These are phyloP conservation scores for Hygrocybe coccinea DNA, from an alignment of 768 basidiomycete genomes.

Conservation along the genomic window DNA sequence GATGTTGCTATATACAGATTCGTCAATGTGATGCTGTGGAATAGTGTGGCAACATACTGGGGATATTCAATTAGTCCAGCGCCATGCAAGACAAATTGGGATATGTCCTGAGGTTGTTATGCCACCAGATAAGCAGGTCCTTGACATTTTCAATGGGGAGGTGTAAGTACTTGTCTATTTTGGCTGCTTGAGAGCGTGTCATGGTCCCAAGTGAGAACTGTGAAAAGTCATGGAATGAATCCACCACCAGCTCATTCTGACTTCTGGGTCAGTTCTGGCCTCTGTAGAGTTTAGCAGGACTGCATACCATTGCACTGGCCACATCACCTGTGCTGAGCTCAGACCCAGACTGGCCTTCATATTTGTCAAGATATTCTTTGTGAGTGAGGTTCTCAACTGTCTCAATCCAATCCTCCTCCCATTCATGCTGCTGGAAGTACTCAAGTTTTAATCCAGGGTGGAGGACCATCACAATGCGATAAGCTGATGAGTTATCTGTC, in stretches of 20 bases:
- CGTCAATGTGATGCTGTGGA: too few species aligned
- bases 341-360: not conserved
- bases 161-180: constrained; percentile 16
- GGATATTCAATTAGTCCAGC: constrained; percentile 19
- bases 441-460: constrained; percentile 27
- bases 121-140: constrained; percentile 24
- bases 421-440: constrained; percentile 24
- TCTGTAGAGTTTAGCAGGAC: not conserved
- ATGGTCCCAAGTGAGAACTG: not conserved
- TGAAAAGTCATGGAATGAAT: not conserved
- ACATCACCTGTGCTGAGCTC: not conserved
- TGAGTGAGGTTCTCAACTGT: constrained; percentile 14
- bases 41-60: not conserved
- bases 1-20: constrained; percentile 17
- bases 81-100: constrained; percentile 26
- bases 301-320: not conserved
- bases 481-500: constrained; percentile 32
- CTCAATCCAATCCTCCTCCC: constrained; percentile 25
- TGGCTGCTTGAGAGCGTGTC: not conserved
- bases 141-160: constrained; percentile 6
- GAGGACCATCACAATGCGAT: constrained; percentile 27
- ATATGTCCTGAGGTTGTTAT: constrained; percentile 9
- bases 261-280: not conserved
- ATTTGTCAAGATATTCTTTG: constrained; percentile 12
- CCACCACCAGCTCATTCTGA: not conserved